Evolutionary conservation across 2,329 filamentous ascomycete species (phyloP).

Genomic region (Penicillium sp.): DNA sequence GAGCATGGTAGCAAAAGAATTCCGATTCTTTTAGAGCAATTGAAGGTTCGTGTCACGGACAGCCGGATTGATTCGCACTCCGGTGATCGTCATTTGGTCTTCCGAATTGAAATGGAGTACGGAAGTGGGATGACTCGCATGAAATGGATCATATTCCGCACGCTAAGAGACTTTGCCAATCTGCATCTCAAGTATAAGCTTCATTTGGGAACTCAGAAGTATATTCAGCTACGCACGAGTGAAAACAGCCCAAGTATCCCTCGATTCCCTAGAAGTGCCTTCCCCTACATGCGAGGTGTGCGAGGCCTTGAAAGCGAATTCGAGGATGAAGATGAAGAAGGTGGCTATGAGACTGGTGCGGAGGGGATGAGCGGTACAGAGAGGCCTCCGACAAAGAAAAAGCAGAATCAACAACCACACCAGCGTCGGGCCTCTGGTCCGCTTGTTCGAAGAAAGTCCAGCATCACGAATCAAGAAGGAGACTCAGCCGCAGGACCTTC

Average conservation of each 20-base stretch:
- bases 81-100: slow-evolving; percentile 73
- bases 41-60: slow-evolving; percentile 83
- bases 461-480: slow-evolving; percentile 45
- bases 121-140: slow-evolving; percentile 93
- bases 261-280: slow-evolving; percentile 82
- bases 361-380: slow-evolving; percentile 71
- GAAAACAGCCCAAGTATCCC: slow-evolving; percentile 77
- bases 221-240: slow-evolving; percentile 68
- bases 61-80: slow-evolving; percentile 64
- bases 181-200: slow-evolving; percentile 92
- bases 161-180: slow-evolving; percentile 85
- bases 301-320: slow-evolving; percentile 78
- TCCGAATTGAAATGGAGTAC: slow-evolving; percentile 92
- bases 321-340: slow-evolving; percentile 63
- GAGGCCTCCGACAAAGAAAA: slow-evolving; percentile 53
- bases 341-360: slow-evolving; percentile 52
- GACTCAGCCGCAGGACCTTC: slow-evolving; percentile 38
- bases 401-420: slow-evolving; percentile 31
- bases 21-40: slow-evolving; percentile 89
- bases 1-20: slow-evolving; percentile 95
- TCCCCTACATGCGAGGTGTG: slow-evolving; percentile 82
- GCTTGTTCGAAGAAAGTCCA: slow-evolving; percentile 60
- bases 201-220: slow-evolving; percentile 78
- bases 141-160: slow-evolving; percentile 91
- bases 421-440: slow-evolving; percentile 56